Conservation (phyloP, 2,329 filamentous ascomycete species). For the Ceratocystis cubensis region DNA sequence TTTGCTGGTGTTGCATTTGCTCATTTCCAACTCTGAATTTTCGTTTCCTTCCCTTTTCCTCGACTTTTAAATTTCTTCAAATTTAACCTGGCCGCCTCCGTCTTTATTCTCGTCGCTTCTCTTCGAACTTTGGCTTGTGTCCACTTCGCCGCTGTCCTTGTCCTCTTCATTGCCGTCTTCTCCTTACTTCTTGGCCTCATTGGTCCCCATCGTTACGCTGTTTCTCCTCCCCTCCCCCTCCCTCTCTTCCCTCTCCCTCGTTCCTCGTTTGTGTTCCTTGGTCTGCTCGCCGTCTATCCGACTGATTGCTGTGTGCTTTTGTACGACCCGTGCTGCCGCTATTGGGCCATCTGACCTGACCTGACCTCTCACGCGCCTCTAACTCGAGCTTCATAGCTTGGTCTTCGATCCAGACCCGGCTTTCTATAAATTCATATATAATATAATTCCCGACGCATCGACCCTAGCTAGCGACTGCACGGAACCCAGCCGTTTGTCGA, state of each 20-base stretch:
- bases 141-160: neutral
- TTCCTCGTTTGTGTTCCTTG: neutral
- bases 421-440: too few species aligned
- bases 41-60: neutral
- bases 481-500: neutral
- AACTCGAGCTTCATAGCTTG: too few species aligned
- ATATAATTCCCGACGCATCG: too few species aligned
- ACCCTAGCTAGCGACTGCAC: too few species aligned
- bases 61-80: neutral
- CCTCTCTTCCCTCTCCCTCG: neutral
- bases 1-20: constrained; percentile 8
- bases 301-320: too few species aligned
- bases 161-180: neutral
- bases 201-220: neutral
- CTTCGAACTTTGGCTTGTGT: too few species aligned
- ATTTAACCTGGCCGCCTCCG: neutral
- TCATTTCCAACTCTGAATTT: neutral
- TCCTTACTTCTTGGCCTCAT: neutral
- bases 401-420: too few species aligned
- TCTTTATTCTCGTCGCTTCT: neutral
- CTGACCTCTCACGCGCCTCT: too few species aligned
- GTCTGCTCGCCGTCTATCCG: too few species aligned
- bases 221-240: neutral
- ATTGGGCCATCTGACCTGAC: too few species aligned
- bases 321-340: too few species aligned